A percentile compares a stretch with the other conserved stretches of the same genome.
These are phyloP conservation scores for Kazachstania bromeliacearum DNA, from an alignment of 805 yeast genomes.

Conservation along the genomic window DNA sequence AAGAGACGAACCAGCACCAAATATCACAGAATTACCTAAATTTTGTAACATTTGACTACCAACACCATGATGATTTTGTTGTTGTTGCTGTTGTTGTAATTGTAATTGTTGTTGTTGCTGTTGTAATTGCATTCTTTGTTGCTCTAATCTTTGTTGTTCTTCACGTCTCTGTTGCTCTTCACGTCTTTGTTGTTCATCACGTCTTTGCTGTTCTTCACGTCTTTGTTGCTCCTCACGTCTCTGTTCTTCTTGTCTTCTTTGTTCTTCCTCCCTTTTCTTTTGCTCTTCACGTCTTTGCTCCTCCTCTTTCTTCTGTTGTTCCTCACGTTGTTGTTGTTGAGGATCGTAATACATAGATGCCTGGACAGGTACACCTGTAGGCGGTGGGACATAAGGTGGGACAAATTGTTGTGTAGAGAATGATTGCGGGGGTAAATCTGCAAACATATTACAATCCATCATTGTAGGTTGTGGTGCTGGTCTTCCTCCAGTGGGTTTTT, in stretches of 20 bases:
- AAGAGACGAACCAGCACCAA: conserved; percentile 92
- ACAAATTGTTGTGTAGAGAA: background rate
- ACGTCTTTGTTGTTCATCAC: conserved; percentile 1
- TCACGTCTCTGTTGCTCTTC: background rate
- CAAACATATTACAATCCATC: background rate
- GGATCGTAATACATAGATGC: conserved; percentile 4
- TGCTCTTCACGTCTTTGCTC: background rate
- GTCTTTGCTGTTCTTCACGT: conserved; percentile 1
- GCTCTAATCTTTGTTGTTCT: background rate
- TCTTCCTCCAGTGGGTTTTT: background rate
- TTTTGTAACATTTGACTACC: conserved; percentile 26
- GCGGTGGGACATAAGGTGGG: conserved; percentile 5
- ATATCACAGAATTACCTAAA: conserved; percentile 80
- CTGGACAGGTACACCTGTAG: too few relatives aligned
- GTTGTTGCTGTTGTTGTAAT: conserved; percentile 1
- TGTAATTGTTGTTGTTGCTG: conserved; percentile 4
- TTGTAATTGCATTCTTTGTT: background rate
- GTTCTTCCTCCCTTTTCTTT: background rate
- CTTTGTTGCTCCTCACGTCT: conserved; percentile 1
- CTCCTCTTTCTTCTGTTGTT: conserved; percentile 1
- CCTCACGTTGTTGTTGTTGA: conserved; percentile 4
- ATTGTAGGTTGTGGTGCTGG: background rate
- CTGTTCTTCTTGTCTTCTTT: conserved; percentile 2
- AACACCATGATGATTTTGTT: background rate
- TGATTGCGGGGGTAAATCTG: background rate